Conservation (phyloP, 352 stramenopile species). For the Pythium dissotocum region DNA sequence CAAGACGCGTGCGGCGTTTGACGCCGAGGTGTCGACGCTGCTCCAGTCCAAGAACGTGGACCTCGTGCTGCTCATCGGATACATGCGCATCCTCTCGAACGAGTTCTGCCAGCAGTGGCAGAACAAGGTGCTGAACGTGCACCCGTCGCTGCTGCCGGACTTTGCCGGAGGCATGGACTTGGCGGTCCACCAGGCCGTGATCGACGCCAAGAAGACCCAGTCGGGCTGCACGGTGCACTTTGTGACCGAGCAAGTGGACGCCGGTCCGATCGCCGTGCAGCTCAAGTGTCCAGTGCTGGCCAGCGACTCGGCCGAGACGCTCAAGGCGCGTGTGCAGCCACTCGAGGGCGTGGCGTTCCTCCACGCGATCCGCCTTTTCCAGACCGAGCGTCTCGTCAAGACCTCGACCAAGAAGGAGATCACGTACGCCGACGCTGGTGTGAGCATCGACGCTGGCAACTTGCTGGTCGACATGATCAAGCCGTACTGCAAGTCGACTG, state of each 20-base stretch:
- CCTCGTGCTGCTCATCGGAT: constrained; percentile 98
- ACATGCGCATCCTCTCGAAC: constrained; percentile 99
- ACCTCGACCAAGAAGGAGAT: constrained; percentile 80
- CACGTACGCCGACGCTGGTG: constrained; percentile 97
- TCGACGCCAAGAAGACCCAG: constrained; percentile 95
- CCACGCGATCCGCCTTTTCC: constrained; percentile 77
- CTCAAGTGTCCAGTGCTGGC: constrained; percentile 90
- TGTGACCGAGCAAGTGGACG: constrained; percentile 97
- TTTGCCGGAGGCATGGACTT: constrained; percentile 99
- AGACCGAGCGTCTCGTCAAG: constrained; percentile 64
- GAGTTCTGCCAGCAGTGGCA: constrained; percentile 95
- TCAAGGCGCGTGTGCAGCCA: constrained; percentile 97
- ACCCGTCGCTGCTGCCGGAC: constrained; percentile 98
- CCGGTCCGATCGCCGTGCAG: constrained; percentile 97
- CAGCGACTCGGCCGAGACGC: constrained; percentile 92
- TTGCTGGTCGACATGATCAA: constrained; percentile 97
- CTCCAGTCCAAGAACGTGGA: constrained; percentile 94
- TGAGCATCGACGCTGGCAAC: constrained; percentile 98
- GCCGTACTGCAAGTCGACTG: constrained; percentile 97
- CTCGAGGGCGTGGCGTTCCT: constrained; percentile 95
- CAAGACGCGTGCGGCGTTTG: constrained; percentile 92
- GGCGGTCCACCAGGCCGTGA: constrained; percentile 97
- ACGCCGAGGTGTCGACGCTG: constrained; percentile 93
- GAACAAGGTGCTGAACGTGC: constrained; percentile 98
- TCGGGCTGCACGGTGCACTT: constrained; percentile 99